These are phyloP conservation scores for Boletus eberwhitei DNA, from an alignment of 768 basidiomycete species.

Conservation along the genomic window DNA sequence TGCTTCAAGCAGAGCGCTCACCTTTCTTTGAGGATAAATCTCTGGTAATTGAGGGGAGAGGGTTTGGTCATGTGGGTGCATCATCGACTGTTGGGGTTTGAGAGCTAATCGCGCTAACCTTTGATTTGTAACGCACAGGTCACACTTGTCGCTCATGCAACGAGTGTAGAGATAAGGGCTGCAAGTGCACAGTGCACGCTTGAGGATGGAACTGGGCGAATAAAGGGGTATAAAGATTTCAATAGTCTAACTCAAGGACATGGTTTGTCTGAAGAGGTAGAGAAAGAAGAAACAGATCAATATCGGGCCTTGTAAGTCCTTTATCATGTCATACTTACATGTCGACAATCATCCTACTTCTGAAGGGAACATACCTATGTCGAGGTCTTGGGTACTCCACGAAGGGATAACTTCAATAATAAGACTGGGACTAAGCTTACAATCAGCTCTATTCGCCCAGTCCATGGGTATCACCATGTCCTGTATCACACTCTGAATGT, in stretches of 20 bases:
- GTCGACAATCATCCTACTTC: background rate
- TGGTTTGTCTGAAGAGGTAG: background rate
- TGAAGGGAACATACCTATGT: conserved; percentile 22
- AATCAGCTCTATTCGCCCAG: conserved; percentile 14
- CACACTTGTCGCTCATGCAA: conserved; percentile 48
- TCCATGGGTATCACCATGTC: conserved; percentile 23
- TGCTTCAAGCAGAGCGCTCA: conserved; percentile 39
- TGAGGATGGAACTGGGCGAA: conserved; percentile 39
- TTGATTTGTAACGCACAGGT: conserved; percentile 29
- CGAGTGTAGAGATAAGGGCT: conserved; percentile 14
- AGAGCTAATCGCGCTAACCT: conserved; percentile 37
- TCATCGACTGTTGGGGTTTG: background rate
- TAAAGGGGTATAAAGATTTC: conserved; percentile 8
- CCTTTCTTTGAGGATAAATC: conserved; percentile 38
- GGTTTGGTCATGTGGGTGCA: conserved; percentile 25
- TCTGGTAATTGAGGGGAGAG: conserved; percentile 45
- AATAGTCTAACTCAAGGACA: background rate
- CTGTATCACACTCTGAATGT: conserved; percentile 26
- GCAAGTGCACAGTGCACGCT: conserved; percentile 18
- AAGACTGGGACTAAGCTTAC: conserved; percentile 2
- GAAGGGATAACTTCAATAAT: background rate
- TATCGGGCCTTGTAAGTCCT: conserved; percentile 10
- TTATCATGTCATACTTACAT: background rate
- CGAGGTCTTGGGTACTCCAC: conserved; percentile 4
- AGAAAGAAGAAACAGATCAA: conserved; percentile 11